Evolutionary conservation across 2,329 filamentous ascomycete genomes (phyloP), one percentile per base, ranked within the genome.

Genomic region (Salinomyces thailandicus): DNA sequence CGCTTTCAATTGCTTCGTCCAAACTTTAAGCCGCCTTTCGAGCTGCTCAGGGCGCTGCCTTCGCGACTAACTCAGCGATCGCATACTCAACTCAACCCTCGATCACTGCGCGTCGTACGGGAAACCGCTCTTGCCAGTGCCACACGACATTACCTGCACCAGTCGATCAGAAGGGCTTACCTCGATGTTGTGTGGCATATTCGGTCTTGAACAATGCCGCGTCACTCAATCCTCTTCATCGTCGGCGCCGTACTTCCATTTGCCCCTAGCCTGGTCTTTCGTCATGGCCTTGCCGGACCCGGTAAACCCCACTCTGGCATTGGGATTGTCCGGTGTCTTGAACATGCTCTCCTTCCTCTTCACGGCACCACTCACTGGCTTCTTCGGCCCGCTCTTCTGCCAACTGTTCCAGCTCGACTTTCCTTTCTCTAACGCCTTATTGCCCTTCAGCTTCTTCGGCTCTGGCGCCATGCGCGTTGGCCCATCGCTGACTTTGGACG

Each of bases 371-470:
- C 42, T 15, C 2, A 39, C 47, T 7, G 48, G 35, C 42, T 57
- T 57, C 46, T 57, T 57, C 18, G 55, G 58, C 9, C 69, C 68
- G 60, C 93, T 94, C 54, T 72, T 70, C 47, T 78, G 82, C 61
- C 94, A 98, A 46, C 93, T 84, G 58, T 95, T 82, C 91, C 91
- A 98, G 58, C 91, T 94, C 54, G 67, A 83, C 68, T 94, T 93
- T 54, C 82, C 81, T 45, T 79, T 83, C 65, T 96, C 89, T 16
- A 96, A 72, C 57, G 93, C 85, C 60, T 87, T 91, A 43, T 80
- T 91, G 52, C 89, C 89, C 66, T 93, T 94, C 40, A 89, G 74
- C 61, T 77, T 77, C 60, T 89, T 91, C 24, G 77, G 74, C 44
- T 74, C 67, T 19, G 66, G 60, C 20, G 52, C 43, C 47, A 52